Evolutionary conservation across 805 yeast genomes (phyloP), one percentile per base, ranked within the genome.

Genomic region (Starmerella apis): DNA sequence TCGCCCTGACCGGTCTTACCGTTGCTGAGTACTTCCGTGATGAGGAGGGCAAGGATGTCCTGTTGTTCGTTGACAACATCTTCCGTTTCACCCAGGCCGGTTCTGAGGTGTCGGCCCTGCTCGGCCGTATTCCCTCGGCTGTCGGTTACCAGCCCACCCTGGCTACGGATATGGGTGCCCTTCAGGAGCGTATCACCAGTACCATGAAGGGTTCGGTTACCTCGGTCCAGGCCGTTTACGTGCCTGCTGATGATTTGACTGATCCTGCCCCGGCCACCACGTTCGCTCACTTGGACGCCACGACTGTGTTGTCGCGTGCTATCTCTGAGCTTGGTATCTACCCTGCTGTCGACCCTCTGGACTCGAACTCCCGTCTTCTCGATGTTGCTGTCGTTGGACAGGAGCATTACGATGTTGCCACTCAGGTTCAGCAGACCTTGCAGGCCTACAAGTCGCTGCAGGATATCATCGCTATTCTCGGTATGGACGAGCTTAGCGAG

Each of bases 71-170:
- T 70, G 98, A 90, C 80, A 90, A 90, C 88, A 90, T 90, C 84
- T 90, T 92, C 94, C 90, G 98, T 80, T 90, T 90, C 81, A 90
- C 98, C 73, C 98, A 90, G 82, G 98, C 98, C 71, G 98, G 98
- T 86, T 92, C 98, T 63, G 98, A 90, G 79, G 98, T 92, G 72
- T 90, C 97, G 72, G 98, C 98, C 64, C 79, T 90, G 77, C 79
- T 90, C 71, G 98, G 98, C 78, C 96, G 98, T 86, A 90, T 90
- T 72, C 98, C 98, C 74, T 92, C 98, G 63, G 98, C 98, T 66
- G 98, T 92, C 86, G 98, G 98, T 86, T 90, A 90, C 77, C 98
- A 90, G 79, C 98, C 98, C 75, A 90, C 98, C 66, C 81, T 90
- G 77, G 96, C 98, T 78, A 92, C 98, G 69, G 98, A 92, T 87